Evolutionary conservation across 2,329 filamentous ascomycete genomes (phyloP), one percentile per base, ranked within the genome.

Genomic region (Cercospora zeae-maydis): DNA sequence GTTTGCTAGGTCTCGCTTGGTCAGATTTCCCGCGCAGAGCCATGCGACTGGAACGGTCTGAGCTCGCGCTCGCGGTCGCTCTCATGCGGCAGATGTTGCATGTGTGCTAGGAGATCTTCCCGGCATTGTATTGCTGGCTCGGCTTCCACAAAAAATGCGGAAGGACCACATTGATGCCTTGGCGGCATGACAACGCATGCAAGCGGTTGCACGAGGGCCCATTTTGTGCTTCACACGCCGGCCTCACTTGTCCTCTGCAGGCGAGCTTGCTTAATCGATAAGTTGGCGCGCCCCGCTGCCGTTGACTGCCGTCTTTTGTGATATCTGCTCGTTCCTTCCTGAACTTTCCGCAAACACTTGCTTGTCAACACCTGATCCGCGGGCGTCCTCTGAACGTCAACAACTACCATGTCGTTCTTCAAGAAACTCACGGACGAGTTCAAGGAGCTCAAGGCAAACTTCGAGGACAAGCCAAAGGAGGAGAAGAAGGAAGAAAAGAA

Each of bases 371-470:
- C 11, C 21, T 14, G 14, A 13, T 47, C 39, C 59, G 37, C 27
- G 39, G 36, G n/a, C 58, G 10, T 19, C 27, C 10, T 10, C 27
- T 31, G 14, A 52, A 19, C 47, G 30, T 31, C 36, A 39, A 39
- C 47, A 16, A 16, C 7, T 45, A 80, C 7, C 49, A 80, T 80
- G 78, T 78, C 78, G 59, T 80, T 80, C 65, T 75, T 80, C 67
- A 79, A 78, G 71, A 79, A 80, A 65, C 75, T 79, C 66, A 79
- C 78, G 70, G 78, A 78, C 67, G 77, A 79, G 65, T 72, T 80
- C 64, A 71, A 79, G 61, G 75, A 78, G 58, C 75, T 78, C 51
- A 75, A 77, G 63, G 66, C 71, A 21, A 72, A 68, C 30, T 67
- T 73, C 39, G 66, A 69, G 21, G 70, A 73, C 60, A 72, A 74